Base-by-base conservation (phyloP, 352 stramenopile species). In the Thraustotheca clavata region DNA sequence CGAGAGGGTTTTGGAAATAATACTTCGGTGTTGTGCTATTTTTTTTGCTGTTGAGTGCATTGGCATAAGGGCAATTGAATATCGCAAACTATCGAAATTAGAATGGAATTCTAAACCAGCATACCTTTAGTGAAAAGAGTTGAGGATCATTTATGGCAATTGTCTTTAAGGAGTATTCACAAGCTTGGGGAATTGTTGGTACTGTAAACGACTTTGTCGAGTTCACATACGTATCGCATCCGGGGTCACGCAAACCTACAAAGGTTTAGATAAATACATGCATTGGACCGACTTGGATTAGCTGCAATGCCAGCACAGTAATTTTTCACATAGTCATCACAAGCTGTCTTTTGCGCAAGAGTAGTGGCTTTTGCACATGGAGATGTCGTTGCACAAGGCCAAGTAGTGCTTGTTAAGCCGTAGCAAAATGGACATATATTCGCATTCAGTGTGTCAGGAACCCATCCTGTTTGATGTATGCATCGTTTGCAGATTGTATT, bases 371-470 rank as follows among this genome's bases (percentile, higher is more conserved):
- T 31, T 0, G 55, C 14, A 20, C 24, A 49, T 14, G 39, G 39
- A 27, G 20, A 26, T 9, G 55, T n/a, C 20, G 55, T 49, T 14
- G n/a, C 20, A 33, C 55, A 63, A 12, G 55, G 55, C 22, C 29
- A 54, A 16, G 18, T 9, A 3, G 38, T 26, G 34, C 36, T 24
- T 12, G 22, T 52, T 5, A 63, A 24, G 16, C 31, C 27, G 22
- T 22, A 29, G 55, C 55, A 63, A 24, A 63, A 63, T 12, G 55
- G 55, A 54, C 55, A 63, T 27, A 52, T 57, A 22, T 22, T n/a
- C 22, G 55, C 39, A 41, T 63, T 63, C 39, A 24, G 5, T 9
- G 16, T 29, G 39, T 63, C 55, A n/a, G 54, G 27, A 0, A 49
- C 35, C 39, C 54, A 63, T 22, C 55, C 55, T 5, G 55, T 63